phyloP scores from a whole-genome alignment of 2,329 filamentous ascomycete species.

The Geoglossum cookeanum region DNA sequence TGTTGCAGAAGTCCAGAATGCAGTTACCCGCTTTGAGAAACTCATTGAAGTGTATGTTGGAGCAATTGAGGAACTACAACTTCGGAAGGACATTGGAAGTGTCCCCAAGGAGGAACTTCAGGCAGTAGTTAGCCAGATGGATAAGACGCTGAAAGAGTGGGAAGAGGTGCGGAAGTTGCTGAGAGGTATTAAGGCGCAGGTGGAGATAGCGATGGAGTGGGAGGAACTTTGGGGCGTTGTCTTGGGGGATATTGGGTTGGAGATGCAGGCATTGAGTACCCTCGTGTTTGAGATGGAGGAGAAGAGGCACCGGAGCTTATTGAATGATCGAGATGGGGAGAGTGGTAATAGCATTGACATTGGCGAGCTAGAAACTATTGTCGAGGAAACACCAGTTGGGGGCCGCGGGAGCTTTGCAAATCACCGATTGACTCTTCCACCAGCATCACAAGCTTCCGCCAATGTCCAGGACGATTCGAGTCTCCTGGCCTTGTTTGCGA shows the following conservation, averaged over 20 bases:
- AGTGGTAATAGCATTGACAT: slow-evolving; percentile 45
- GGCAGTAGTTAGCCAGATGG: slow-evolving; percentile 71
- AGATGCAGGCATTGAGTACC: slow-evolving; percentile 60
- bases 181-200: slow-evolving; percentile 66
- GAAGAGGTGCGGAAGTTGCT: slow-evolving; percentile 58
- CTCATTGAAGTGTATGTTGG: slow-evolving; percentile 83
- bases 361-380: slow-evolving; percentile 78
- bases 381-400: slow-evolving; percentile 59
- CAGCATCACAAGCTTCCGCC: slow-evolving; percentile 18
- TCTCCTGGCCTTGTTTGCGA: slow-evolving; percentile 73
- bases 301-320: slow-evolving; percentile 62
- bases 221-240: slow-evolving; percentile 92
- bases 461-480: slow-evolving; percentile 59
- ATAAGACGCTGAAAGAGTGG: slow-evolving; percentile 71
- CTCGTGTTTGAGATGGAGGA: slow-evolving; percentile 98
- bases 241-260: slow-evolving; percentile 77
- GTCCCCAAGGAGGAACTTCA: slow-evolving; percentile 55
- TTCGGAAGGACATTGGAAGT: slow-evolving; percentile 51
- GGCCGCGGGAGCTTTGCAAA: slow-evolving; percentile 33
- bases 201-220: slow-evolving; percentile 98
- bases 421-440: slow-evolving; percentile 49
- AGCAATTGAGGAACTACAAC: slow-evolving; percentile 83
- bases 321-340: slow-evolving; percentile 43
- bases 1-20: slow-evolving; percentile 37
- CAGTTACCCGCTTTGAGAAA: slow-evolving; percentile 69